Base-by-base conservation (phyloP, 805 yeast species). In the Saccharomyces cerevisiae region DNA sequence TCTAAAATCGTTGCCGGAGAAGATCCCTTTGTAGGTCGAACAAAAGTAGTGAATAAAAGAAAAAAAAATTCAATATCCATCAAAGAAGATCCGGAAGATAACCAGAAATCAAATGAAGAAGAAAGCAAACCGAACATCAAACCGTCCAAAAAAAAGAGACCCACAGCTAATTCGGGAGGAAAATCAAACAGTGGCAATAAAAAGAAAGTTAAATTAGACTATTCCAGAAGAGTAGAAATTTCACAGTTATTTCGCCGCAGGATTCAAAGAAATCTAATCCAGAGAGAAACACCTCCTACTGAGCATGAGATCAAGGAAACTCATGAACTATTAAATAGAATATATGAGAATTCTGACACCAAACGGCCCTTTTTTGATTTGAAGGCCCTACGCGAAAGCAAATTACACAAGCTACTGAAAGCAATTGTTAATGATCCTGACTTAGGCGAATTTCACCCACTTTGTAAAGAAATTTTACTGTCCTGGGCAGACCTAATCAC, bases 331-430 rank as follows among this genome's bases (percentile, higher is more conserved):
- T 55, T 69, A 17, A 53, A 53, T 26, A 67, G 61, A 52, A 67
- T 69, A 13, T 50, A 51, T 17, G 66, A 62, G 9, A 67, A 65
- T 51, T 30, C 60, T 30, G 57, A 58, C n/a, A 58, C 58, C 17
- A 58, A 61, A 6, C 68, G 68, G 5, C 61, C 64, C 13, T 67
- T 68, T 50, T 69, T 69, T 50, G 71, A 68, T 52, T n/a, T 65
- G 3, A 61, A 63, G 9, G 62, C 70, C 6, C 55, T 69, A 21
- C 55, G 64, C 47, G 59, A 58, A 50, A 63, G 67, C 52, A 69
- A 69, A 56, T 47, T 69, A 47, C 69, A 68, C 50, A 69, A 69
- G 53, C 53, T 69, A 41, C 55, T 69, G 30, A 67, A 63, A 57
- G 69, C 65, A 4, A 67, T 69, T 9, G 55, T 61, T 11, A 61